phyloP scores from a whole-genome alignment of 208 protist species.

The Leptomonas seymouri region DNA sequence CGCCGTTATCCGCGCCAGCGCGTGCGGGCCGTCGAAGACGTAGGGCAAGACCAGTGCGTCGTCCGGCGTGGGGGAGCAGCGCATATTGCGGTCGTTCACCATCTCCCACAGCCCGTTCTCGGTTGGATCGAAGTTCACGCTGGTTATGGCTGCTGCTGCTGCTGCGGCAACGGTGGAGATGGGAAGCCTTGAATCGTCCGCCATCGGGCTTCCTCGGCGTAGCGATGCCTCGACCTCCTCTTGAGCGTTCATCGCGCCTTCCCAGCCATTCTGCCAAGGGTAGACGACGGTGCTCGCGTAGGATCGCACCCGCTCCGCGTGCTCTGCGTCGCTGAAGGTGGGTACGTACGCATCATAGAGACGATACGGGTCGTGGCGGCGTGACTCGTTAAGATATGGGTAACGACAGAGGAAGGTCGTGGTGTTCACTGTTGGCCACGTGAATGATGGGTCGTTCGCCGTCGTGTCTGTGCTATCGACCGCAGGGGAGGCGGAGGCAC shows the following conservation, averaged over 20 bases:
- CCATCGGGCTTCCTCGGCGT: neutral
- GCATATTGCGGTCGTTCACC: constrained; percentile 61
- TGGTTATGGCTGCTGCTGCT: neutral
- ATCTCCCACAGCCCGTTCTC: constrained; percentile 78
- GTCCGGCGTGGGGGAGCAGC: constrained; percentile 60
- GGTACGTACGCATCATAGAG: constrained; percentile 13
- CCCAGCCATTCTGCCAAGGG: constrained; percentile 27
- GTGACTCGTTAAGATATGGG: constrained; percentile 4
- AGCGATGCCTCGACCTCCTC: neutral
- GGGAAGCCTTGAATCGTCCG: neutral
- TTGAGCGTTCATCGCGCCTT: neutral
- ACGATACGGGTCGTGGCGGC: constrained; percentile 20
- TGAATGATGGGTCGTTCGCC: neutral
- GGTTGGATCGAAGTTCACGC: constrained; percentile 60
- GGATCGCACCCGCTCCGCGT: constrained; percentile 22
- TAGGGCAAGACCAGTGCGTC: constrained; percentile 72
- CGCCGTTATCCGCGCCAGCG: constrained; percentile 54
- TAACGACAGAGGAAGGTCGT: constrained; percentile 11
- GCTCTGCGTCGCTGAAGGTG: constrained; percentile 27
- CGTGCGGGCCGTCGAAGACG: constrained; percentile 58
- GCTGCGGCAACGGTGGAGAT: neutral
- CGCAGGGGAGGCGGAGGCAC: neutral
- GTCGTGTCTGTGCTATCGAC: too few relatives aligned
- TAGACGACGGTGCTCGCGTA: constrained; percentile 38
- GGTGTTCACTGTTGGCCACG: constrained; percentile 1